These are phyloP conservation scores for Populus nigra DNA, from an alignment of 345 rosid genomes.

Conservation along the genomic window DNA sequence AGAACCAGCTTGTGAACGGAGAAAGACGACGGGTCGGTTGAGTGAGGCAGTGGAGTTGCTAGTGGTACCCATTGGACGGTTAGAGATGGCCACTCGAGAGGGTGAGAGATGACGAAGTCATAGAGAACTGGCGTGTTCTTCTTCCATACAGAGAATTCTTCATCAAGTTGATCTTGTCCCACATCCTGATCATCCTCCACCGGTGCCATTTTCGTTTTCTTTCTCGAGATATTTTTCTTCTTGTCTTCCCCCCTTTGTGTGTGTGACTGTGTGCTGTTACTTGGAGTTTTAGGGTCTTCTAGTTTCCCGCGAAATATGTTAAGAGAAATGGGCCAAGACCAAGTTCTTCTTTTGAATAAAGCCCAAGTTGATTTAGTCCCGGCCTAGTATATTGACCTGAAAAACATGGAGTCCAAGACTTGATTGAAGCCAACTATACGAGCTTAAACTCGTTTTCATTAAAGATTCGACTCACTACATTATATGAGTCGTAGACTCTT, in stretches of 20 bases:
- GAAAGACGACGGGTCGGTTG: constrained; percentile 45
- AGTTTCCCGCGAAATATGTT: background rate
- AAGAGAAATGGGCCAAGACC: background rate
- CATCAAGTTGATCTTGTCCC: constrained; percentile 60
- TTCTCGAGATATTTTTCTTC: background rate
- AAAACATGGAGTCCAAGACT: no score
- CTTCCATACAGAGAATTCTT: constrained; percentile 82
- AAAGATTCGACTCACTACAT: no score
- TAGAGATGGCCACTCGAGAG: constrained; percentile 96
- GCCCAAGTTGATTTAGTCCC: background rate
- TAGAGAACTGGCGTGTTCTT: constrained; percentile 89
- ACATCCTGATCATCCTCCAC: constrained; percentile 40
- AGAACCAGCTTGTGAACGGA: constrained; percentile 66
- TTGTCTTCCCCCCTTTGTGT: background rate
- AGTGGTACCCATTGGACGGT: constrained; percentile 88
- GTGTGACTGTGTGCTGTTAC: background rate
- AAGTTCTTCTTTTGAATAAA: background rate
- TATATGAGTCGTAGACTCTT: no score
- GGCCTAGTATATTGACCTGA: background rate
- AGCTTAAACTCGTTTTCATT: no score
- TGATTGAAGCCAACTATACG: no score
- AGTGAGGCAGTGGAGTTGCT: constrained; percentile 42
- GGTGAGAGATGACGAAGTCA: constrained; percentile 80
- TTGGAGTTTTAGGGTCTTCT: background rate
- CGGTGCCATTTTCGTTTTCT: constrained; percentile 30